Evolutionary conservation across 257 asterid genomes (phyloP).

Genomic region (Nicotiana undulata): DNA sequence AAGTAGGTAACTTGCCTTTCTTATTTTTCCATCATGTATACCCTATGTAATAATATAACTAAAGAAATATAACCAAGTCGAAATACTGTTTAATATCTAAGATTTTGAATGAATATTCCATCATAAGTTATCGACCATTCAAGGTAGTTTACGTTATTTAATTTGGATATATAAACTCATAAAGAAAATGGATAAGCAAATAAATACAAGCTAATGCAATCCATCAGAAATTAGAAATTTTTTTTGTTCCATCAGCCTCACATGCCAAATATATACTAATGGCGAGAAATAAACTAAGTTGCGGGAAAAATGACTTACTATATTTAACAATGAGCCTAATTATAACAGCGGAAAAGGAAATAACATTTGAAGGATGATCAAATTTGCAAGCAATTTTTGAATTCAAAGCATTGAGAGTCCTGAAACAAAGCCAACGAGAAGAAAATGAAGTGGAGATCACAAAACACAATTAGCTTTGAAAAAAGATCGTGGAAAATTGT

Average conservation of each 20-base stretch:
- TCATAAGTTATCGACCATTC: background rate
- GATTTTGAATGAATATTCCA: background rate
- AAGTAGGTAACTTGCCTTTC: too few species aligned
- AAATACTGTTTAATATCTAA: background rate
- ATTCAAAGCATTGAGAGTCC: background rate
- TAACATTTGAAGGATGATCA: background rate
- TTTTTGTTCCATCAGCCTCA: background rate
- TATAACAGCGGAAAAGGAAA: background rate
- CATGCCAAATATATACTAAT: background rate
- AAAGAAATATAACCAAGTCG: too few species aligned
- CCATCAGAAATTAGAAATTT: background rate
- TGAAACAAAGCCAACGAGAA: background rate
- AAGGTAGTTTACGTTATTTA: background rate
- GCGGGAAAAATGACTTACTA: background rate
- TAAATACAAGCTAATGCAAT: background rate
- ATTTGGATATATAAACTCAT: background rate
- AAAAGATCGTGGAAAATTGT: slow-evolving; percentile 12
- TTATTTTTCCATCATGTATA: too few species aligned
- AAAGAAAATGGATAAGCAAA: background rate
- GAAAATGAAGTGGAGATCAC: slow-evolving; percentile 3
- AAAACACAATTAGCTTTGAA: slow-evolving; percentile 4
- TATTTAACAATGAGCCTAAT: background rate
- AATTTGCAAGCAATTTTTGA: background rate
- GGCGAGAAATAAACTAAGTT: background rate
- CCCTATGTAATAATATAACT: too few species aligned